A percentile compares a stretch with the other conserved stretches of the same genome.
phyloP scores from a whole-genome alignment of 176 grass and related monocot genomes.

The Hordeum vulgare region DNA sequence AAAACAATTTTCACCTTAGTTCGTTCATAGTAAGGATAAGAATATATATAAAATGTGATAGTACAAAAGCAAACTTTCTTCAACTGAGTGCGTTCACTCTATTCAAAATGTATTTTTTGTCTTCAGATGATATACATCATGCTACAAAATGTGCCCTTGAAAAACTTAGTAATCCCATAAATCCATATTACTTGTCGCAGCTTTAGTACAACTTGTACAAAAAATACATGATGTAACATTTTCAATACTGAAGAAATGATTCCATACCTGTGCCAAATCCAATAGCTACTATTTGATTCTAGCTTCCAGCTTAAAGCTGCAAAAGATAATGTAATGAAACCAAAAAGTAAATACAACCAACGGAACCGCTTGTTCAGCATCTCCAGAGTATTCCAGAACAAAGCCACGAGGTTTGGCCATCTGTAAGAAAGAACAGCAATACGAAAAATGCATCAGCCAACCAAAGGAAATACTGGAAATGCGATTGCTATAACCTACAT shows the following conservation, averaged over 20 bases:
- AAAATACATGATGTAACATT: too few species aligned
- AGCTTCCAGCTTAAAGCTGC: conserved; percentile 84
- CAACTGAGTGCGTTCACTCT: not conserved
- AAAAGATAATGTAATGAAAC: conserved; percentile 68
- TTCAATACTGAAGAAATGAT: conserved; percentile 5
- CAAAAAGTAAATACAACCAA: conserved; percentile 73
- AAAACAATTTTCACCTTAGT: not conserved
- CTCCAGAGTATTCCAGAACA: conserved; percentile 57
- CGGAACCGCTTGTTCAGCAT: conserved; percentile 66
- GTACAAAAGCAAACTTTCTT: not conserved
- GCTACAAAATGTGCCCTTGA: not conserved
- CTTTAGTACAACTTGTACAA: too few species aligned
- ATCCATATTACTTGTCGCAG: not conserved
- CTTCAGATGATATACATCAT: not conserved
- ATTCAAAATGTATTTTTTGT: not conserved
- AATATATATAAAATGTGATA: not conserved
- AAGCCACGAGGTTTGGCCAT: conserved; percentile 50
- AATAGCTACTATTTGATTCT: conserved; percentile 76
- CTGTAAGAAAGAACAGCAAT: conserved; percentile 32
- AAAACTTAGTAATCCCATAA: not conserved
- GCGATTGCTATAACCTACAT: not conserved
- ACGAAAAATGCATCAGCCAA: conserved; percentile 19
- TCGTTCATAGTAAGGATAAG: not conserved
- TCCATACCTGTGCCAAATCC: conserved; percentile 97
- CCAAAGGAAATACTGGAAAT: not conserved